A percentile compares a stretch with the other conserved stretches of the same genome.
Evolutionary conservation across 331 rosid genomes (phyloP).

Genomic region (Acacia pycnantha): DNA sequence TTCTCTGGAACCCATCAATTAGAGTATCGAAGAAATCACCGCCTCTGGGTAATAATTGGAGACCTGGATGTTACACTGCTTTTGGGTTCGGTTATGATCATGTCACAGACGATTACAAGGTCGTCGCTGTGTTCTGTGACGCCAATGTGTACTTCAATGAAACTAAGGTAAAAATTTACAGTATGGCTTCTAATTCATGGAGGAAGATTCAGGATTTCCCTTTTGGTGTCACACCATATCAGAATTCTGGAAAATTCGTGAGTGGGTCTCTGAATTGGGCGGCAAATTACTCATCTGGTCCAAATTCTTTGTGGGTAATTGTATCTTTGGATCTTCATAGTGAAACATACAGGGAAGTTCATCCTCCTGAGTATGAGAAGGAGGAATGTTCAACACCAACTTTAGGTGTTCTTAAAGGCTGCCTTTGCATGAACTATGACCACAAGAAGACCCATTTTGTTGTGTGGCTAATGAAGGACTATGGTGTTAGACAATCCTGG

Average conservation of each 20-base stretch:
- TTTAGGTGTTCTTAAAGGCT: constrained; percentile 9
- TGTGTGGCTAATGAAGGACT: constrained; percentile 25
- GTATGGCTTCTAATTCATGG: constrained; percentile 20
- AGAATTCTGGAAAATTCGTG: constrained; percentile 5
- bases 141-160: background rate
- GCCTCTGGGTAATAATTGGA: constrained; percentile 12
- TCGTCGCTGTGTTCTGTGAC: constrained; percentile 19
- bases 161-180: constrained; percentile 9
- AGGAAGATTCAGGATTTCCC: constrained; percentile 23
- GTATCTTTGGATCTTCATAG: constrained; percentile 9
- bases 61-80: constrained; percentile 23
- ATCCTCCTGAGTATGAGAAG: background rate
- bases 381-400: constrained; percentile 17
- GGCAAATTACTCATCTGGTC: background rate
- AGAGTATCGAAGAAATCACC: constrained; percentile 2
- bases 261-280: constrained; percentile 23
- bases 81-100: constrained; percentile 19
- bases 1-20: constrained; percentile 6
- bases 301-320: constrained; percentile 12
- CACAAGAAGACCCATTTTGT: background rate
- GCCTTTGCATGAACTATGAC: constrained; percentile 23
- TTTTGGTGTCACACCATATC: constrained; percentile 9
- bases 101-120: constrained; percentile 1
- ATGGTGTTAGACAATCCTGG: constrained; percentile 23
- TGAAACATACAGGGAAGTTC: constrained; percentile 19